Evolutionary conservation across 2,329 filamentous ascomycete species (phyloP).

Genomic region (Colletotrichum cuscutae): DNA sequence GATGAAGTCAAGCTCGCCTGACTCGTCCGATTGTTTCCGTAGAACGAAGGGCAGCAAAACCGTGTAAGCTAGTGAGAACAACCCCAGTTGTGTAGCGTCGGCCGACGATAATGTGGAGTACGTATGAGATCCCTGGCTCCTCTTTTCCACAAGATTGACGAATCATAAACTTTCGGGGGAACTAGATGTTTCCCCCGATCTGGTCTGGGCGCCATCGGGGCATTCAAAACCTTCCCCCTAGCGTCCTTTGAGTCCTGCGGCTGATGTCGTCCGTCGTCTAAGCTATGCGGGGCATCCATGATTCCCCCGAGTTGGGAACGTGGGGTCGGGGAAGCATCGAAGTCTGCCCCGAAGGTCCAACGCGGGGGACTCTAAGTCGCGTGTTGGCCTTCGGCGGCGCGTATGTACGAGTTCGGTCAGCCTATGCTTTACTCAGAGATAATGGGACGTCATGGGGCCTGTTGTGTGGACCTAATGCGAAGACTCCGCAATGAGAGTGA

Average conservation of each 20-base stretch:
- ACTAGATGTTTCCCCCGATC: constrained; percentile 36
- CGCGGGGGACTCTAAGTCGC: background rate
- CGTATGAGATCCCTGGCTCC: background rate
- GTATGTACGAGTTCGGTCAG: background rate
- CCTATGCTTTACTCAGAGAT: background rate
- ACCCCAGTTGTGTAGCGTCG: constrained; percentile 15
- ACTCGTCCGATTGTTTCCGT: constrained; percentile 11
- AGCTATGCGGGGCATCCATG: background rate
- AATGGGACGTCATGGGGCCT: constrained; percentile 2
- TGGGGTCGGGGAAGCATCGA: constrained; percentile 20
- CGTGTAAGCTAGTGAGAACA: background rate
- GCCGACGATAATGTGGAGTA: constrained; percentile 6
- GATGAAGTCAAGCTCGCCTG: constrained; percentile 1
- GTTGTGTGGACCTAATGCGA: constrained; percentile 4
- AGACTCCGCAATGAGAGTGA: background rate
- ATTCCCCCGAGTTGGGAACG: background rate
- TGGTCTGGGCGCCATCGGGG: constrained; percentile 17
- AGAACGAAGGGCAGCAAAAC: background rate
- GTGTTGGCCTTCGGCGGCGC: background rate
- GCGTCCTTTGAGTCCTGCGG: constrained; percentile 38
- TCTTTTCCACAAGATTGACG: background rate
- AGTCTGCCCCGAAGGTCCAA: constrained; percentile 16
- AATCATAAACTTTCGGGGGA: constrained; percentile 39
- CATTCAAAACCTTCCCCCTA: constrained; percentile 34
- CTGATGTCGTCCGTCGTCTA: background rate